phyloP scores from a whole-genome alignment of 2,329 filamentous ascomycete species.

The Neofusicoccum umdonicola region DNA sequence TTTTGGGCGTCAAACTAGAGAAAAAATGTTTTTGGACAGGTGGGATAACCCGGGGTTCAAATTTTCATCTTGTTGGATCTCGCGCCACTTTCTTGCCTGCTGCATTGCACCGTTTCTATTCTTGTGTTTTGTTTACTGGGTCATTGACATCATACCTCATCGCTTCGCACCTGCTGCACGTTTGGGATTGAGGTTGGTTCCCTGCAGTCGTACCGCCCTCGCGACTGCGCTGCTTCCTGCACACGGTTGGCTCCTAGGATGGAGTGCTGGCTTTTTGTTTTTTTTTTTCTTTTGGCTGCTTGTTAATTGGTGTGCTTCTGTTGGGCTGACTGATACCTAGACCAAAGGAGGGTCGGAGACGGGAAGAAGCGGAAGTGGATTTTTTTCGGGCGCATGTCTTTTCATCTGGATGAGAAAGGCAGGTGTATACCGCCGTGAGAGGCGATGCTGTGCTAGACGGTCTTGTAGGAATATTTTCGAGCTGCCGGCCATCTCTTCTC shows the following conservation, averaged over 20 bases:
- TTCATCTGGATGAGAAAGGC: too few relatives aligned
- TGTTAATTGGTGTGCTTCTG: background rate
- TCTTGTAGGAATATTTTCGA: too few relatives aligned
- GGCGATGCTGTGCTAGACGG: too few relatives aligned
- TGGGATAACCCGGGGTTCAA: background rate
- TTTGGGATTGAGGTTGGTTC: background rate
- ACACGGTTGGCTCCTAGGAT: background rate
- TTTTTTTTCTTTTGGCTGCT: background rate
- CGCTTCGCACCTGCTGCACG: background rate
- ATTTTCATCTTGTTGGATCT: background rate
- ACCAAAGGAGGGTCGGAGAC: too few relatives aligned
- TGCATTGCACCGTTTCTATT: background rate
- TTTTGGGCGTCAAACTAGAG: constrained; percentile 10
- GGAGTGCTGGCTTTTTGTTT: background rate
- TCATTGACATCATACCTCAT: background rate
- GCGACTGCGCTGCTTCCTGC: background rate
- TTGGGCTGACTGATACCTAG: too few relatives aligned
- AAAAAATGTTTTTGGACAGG: background rate
- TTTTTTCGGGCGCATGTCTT: too few relatives aligned
- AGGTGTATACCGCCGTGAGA: too few relatives aligned
- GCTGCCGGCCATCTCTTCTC: too few relatives aligned
- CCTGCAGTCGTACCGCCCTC: background rate
- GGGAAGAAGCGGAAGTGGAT: too few relatives aligned
- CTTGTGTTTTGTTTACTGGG: background rate
- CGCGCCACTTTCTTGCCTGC: background rate